These are phyloP conservation scores for Xanthoceras sorbifolium DNA, from an alignment of 345 rosid genomes.

Conservation along the genomic window DNA sequence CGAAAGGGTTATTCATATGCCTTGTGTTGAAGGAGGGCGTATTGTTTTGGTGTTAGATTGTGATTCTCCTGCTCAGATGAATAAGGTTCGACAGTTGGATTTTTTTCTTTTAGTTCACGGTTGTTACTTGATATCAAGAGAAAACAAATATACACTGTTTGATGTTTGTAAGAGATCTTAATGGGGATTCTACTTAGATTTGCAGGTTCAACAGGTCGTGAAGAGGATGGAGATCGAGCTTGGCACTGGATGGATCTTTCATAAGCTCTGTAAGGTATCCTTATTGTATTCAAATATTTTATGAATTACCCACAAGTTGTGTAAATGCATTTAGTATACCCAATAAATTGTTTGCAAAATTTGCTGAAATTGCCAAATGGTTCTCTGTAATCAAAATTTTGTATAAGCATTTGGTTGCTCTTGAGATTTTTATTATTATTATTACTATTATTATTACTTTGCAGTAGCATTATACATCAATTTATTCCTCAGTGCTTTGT, in stretches of 20 bases:
- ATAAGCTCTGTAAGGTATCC: constrained; percentile 64
- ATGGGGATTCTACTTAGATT: constrained; percentile 3
- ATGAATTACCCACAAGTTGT: neutral
- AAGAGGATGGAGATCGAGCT: constrained; percentile 84
- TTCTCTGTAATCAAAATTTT: too few species aligned
- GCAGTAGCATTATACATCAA: neutral
- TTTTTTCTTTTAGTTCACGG: neutral
- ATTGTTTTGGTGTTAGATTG: constrained; percentile 52
- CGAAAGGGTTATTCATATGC: constrained; percentile 52
- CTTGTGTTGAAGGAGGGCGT: constrained; percentile 41
- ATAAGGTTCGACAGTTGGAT: constrained; percentile 51
- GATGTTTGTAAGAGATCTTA: constrained; percentile 6
- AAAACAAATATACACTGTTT: neutral
- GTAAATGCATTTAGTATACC: neutral
- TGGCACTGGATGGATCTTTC: constrained; percentile 82
- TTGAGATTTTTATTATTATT: too few species aligned
- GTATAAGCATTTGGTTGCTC: too few species aligned
- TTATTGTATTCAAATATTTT: neutral
- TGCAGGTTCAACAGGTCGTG: constrained; percentile 73
- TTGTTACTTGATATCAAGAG: neutral
- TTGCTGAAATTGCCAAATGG: too few species aligned
- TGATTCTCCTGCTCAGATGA: constrained; percentile 58
- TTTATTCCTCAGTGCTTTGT: neutral
- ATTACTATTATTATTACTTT: too few species aligned
- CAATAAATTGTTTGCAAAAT: too few species aligned